phyloP scores from a whole-genome alignment of 192 early-diverging fungal species.

The Funneliformis mosseae region DNA sequence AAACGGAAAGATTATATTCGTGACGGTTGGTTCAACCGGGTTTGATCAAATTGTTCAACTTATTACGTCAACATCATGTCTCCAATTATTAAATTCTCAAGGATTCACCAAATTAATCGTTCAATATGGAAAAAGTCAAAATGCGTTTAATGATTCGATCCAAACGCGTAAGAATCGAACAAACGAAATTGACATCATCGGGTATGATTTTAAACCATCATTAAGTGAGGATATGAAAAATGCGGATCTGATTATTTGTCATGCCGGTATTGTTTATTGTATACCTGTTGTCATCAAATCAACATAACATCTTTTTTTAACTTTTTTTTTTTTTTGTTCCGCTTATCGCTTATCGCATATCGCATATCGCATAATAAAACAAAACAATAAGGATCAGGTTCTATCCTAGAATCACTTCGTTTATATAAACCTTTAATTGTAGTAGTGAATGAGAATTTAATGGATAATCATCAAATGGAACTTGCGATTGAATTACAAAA shows the following conservation, averaged over 20 bases:
- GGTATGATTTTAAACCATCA: slow-evolving; percentile 62
- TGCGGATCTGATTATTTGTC: slow-evolving; percentile 80
- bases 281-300: background rate
- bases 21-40: slow-evolving; percentile 91
- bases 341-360: no score
- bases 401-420: slow-evolving; percentile 79
- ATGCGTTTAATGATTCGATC: background rate
- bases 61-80: slow-evolving; percentile 48
- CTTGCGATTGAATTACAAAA: slow-evolving; percentile 71
- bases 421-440: slow-evolving; percentile 66
- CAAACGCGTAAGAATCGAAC: background rate
- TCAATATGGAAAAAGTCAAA: slow-evolving; percentile 65
- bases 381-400: slow-evolving; percentile 65
- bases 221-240: slow-evolving; percentile 56
- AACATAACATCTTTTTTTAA: background rate
- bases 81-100: slow-evolving; percentile 48
- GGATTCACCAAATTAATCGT: slow-evolving; percentile 62
- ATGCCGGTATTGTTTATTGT: slow-evolving; percentile 57
- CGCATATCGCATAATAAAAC: background rate
- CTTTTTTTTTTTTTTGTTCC: no score
- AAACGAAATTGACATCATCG: slow-evolving; percentile 40
- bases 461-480: slow-evolving; percentile 89
- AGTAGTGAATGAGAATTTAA: slow-evolving; percentile 75
- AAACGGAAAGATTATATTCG: slow-evolving; percentile 53
- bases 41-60: slow-evolving; percentile 75